Evolutionary conservation across 75 land plant species (phyloP), one percentile per base, ranked within the genome.

Genomic region (Selaginella tamariscina): DNA sequence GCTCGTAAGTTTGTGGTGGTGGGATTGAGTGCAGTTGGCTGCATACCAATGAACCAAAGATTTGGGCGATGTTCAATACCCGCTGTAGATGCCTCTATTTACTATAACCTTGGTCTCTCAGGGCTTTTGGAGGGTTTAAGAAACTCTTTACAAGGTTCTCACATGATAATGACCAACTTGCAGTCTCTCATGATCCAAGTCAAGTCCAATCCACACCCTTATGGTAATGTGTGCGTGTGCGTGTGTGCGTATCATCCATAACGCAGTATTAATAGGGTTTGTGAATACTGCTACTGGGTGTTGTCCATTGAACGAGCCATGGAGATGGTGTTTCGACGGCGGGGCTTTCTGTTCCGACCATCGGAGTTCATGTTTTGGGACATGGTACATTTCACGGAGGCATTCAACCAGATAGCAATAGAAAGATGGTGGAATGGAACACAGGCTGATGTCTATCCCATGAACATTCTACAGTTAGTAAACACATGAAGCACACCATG

Each of bases 1-100:
- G 62, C 62, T 59, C 62, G 62, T 5, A 59, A 59, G 62, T 59
- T 59, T n/a, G 62, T 59, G 21, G 26, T 59, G 5, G 26, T 26
- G 26, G 23, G 21, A 8, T 21, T 59, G 21, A 59, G 62, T 59
- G 62, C 23, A 9, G 62, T 59, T 8, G 62, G 62, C 8, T 59
- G 62, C n/a, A 59, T 59, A 23, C 62, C 62, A 21, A 59, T 59
- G 62, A 59, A 59, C 26, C 62, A 59, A 59, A 5, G 26, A 2
- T 59, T 26, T 8, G 26, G 26, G 8, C 24, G 62, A 8, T 59
- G 62, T 21, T 5, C 18, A 9, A 8, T 8, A 59, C 11, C 49
- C 15, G 49, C 11, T 15, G 15, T 39, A 15, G 15, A 39, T 15
- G 49, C 49, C 11, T 5, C 49, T 15, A 5, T 39, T 5, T 39